Base-by-base conservation (phyloP, 352 stramenopile genomes). In the Phytophthora multivora region DNA sequence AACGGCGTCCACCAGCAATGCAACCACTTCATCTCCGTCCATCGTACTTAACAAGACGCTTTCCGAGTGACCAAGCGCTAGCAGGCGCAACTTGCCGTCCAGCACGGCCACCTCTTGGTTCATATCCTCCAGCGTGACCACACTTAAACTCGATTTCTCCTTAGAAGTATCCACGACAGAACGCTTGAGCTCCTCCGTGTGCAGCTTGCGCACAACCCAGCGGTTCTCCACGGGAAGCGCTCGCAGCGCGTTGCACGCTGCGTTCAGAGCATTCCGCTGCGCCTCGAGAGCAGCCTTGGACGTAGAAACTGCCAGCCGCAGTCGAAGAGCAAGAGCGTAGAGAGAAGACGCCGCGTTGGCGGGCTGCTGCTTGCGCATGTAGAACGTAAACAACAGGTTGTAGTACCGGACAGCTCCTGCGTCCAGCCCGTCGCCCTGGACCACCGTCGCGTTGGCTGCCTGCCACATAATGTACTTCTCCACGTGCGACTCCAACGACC, bases 391-490 rank as follows among this genome's bases (percentile, higher is more conserved):
- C n/a, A 92, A 63, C 19, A 93, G 67, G 25, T 89, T 73, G 59
- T 93, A 81, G 25, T 87, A 83, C 46, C 78, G 73, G 8, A 89
- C 30, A 21, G 84, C 78, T 3, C 60, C 64, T 0, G 66, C 52
- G 51, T 91, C 80, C 3, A 90, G 56, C 12, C 56, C 52, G 13
- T 68, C 35, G 25, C 63, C 39, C 16, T 63, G 41, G 49, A 75
- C n/a, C 60, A 90, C 78, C 21, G 79, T 86, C 4, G 78, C 80
- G 41, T 93, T 87, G 1, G 84, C 80, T 2, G 84, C 81, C 48
- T 90, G 79, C 84, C 84, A 93, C 31, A 88, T 59, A 18, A 93
- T 70, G 15, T 91, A 79, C 54, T 80, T 80, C 51, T 93, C 84
- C 4, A 93, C 82, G 33, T 90, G 70, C 1, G 55, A 48, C 51